These are phyloP conservation scores for Nothomitra cinnamomea DNA, from an alignment of 2,329 filamentous ascomycete genomes.

Conservation along the genomic window DNA sequence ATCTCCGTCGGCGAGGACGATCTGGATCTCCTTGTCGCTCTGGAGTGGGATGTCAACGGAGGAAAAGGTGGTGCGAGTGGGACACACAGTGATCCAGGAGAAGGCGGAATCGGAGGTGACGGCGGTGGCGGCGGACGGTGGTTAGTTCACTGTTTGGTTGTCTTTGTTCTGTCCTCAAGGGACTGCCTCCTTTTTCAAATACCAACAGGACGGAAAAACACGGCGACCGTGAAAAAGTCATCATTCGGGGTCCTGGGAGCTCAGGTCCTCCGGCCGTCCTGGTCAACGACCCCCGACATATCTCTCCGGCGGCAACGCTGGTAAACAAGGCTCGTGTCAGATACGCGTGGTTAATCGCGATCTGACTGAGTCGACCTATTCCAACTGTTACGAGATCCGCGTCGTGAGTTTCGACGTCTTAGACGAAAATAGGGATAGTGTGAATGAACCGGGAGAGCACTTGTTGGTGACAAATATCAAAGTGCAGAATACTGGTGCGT, in stretches of 20 bases:
- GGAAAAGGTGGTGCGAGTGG: conserved; percentile 10
- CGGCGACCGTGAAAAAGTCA: not conserved
- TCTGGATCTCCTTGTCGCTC: conserved; percentile 8
- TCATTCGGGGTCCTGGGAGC: not conserved
- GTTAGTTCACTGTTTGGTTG: no score
- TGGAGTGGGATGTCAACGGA: conserved; percentile 8
- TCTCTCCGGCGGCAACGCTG: conserved; percentile 7
- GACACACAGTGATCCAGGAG: conserved; percentile 9
- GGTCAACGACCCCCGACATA: conserved; percentile 6
- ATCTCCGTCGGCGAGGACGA: conserved; percentile 11
- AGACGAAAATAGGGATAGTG: conserved; percentile 11
- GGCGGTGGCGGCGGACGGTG: conserved; percentile 7
- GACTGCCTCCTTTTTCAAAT: no score
- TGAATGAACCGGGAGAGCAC: conserved; percentile 12
- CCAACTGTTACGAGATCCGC: conserved; percentile 8
- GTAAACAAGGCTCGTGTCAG: conserved; percentile 8
- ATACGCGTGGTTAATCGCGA: conserved; percentile 9
- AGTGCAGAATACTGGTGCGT: conserved; percentile 8
- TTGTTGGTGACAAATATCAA: conserved; percentile 9
- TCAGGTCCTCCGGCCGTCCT: conserved; percentile 6
- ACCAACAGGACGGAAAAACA: not conserved
- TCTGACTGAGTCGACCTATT: conserved; percentile 9
- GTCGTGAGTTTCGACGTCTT: conserved; percentile 11
- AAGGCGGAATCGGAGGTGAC: conserved; percentile 10
- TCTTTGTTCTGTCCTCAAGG: no score